Percentiles rank a stretch among this genome's conserved stretches.
phyloP scores from a whole-genome alignment of 2,329 filamentous ascomycete species.

The Fusarium sp. region DNA sequence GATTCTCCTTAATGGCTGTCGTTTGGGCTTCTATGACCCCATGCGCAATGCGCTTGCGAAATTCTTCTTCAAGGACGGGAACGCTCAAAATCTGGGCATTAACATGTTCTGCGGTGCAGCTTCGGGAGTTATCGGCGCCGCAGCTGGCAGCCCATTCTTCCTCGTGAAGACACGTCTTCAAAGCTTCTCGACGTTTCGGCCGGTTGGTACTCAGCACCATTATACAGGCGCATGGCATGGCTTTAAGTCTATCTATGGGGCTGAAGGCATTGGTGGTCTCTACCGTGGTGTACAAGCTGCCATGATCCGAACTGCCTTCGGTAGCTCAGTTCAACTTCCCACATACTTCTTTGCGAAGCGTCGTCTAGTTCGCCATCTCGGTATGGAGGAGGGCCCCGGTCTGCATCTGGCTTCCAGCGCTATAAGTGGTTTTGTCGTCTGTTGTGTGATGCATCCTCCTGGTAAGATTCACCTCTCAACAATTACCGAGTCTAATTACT shows the following conservation, averaged over 20 bases:
- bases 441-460: slow-evolving; percentile 97
- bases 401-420: slow-evolving; percentile 91
- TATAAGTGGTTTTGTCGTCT: slow-evolving; percentile 93
- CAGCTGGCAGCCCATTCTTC: slow-evolving; percentile 96
- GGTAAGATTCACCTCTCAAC: slow-evolving; percentile 61
- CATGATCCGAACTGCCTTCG: slow-evolving; percentile 96
- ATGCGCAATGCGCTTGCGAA: slow-evolving; percentile 78
- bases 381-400: slow-evolving; percentile 89
- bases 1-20: slow-evolving; percentile 94
- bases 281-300: slow-evolving; percentile 93
- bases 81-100: slow-evolving; percentile 85
- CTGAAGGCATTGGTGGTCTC: slow-evolving; percentile 82
- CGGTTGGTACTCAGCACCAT: slow-evolving; percentile 95
- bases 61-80: slow-evolving; percentile 75
- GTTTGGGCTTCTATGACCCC: slow-evolving; percentile 97
- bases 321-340: slow-evolving; percentile 93
- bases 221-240: slow-evolving; percentile 91
- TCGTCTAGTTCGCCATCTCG: slow-evolving; percentile 80
- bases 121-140: slow-evolving; percentile 90
- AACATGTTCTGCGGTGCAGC: slow-evolving; percentile 94
- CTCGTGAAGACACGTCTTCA: slow-evolving; percentile 96
- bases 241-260: slow-evolving; percentile 78
- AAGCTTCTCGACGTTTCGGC: slow-evolving; percentile 90
- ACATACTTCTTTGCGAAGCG: slow-evolving; percentile 99
- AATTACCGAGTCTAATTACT: background rate